phyloP scores from a whole-genome alignment of 2,329 filamentous ascomycete species.

The Colletotrichum nymphaeae region DNA sequence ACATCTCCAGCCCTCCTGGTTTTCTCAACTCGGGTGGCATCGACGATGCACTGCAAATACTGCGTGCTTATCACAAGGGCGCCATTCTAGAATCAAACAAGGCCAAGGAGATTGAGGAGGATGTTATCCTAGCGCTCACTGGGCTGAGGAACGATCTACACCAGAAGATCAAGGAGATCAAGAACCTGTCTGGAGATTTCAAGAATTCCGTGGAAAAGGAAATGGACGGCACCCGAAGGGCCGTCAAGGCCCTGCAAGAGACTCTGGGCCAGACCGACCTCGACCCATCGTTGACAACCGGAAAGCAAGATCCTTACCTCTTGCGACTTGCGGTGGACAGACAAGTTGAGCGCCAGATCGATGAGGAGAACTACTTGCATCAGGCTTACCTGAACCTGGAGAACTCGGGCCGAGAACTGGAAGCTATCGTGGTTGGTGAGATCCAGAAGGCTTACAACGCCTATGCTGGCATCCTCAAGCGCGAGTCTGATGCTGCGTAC shows the following conservation, averaged over 20 bases:
- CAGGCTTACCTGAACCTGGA: constrained; percentile 95
- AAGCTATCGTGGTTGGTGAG: constrained; percentile 95
- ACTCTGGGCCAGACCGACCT: constrained; percentile 82
- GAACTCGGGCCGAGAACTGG: constrained; percentile 91
- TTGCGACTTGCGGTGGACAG: constrained; percentile 87
- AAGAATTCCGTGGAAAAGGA: constrained; percentile 97
- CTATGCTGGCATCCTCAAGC: constrained; percentile 89
- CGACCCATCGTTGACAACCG: constrained; percentile 79
- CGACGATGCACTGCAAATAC: constrained; percentile 83
- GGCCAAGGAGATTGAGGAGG: constrained; percentile 88
- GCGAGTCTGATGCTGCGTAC: constrained; percentile 87
- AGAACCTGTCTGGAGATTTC: constrained; percentile 91
- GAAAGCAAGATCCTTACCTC: constrained; percentile 93
- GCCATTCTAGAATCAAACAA: constrained; percentile 86
- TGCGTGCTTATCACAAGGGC: constrained; percentile 86
- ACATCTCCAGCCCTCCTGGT: constrained; percentile 77
- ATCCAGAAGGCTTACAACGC: constrained; percentile 98
- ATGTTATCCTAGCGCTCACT: constrained; percentile 88
- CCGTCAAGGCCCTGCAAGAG: constrained; percentile 85
- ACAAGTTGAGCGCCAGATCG: constrained; percentile 90
- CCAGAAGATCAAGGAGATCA: constrained; percentile 99
- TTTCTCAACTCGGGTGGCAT: constrained; percentile 88
- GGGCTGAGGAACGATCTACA: constrained; percentile 88
- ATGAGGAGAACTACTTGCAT: constrained; percentile 97
- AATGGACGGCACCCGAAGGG: constrained; percentile 84